Conservation (phyloP, 768 basidiomycete genomes). For the Russula griseocarnosa region DNA sequence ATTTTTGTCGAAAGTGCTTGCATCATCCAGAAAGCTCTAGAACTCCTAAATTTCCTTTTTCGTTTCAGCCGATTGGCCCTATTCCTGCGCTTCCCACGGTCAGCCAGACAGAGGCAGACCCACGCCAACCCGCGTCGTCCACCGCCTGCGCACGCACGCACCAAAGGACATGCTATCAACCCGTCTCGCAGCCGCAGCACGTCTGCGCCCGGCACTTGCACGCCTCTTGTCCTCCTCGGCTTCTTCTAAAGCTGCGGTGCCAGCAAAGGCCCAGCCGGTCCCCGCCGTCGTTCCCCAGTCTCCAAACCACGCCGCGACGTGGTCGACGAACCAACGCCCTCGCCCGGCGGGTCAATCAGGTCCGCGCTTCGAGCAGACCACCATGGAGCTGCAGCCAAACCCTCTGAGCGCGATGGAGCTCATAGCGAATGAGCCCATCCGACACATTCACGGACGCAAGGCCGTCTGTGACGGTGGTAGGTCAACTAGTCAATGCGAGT, state of each 20-base stretch:
- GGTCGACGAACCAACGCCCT: slow-evolving; percentile 79
- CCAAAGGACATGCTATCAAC: slow-evolving; percentile 23
- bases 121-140: background rate
- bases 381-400: slow-evolving; percentile 81
- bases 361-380: slow-evolving; percentile 91
- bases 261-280: slow-evolving; percentile 29
- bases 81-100: slow-evolving; percentile 1
- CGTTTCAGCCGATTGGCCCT: background rate
- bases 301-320: slow-evolving; percentile 77
- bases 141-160: no score
- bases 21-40: slow-evolving; percentile 13
- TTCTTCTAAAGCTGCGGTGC: slow-evolving; percentile 28
- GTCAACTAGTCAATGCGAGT: slow-evolving; percentile 32
- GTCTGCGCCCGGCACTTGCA: slow-evolving; percentile 25
- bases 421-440: slow-evolving; percentile 79
- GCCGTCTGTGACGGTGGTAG: slow-evolving; percentile 94
- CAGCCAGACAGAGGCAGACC: no score
- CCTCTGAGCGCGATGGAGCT: slow-evolving; percentile 90
- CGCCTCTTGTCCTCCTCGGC: slow-evolving; percentile 20
- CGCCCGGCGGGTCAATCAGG: slow-evolving; percentile 57
- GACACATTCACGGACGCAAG: slow-evolving; percentile 74
- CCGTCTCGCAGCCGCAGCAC: slow-evolving; percentile 13
- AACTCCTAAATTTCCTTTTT: slow-evolving; percentile 5
- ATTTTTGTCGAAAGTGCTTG: background rate
- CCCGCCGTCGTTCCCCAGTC: slow-evolving; percentile 54